Conservation (phyloP, 495 filamentous ascomycete species). For the Xylaria palmicola region DNA sequence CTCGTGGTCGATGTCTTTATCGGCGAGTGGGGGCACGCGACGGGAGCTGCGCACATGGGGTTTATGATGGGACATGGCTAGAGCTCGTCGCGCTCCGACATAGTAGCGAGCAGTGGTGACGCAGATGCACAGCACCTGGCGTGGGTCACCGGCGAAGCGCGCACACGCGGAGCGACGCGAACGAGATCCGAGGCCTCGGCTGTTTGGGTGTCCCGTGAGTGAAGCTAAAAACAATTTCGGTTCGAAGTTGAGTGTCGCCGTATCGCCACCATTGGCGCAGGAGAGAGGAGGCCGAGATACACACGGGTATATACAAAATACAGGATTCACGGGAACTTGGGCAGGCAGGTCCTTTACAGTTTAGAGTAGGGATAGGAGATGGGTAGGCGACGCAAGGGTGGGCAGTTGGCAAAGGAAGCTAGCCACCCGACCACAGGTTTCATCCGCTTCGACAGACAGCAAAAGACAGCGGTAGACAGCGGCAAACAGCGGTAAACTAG, state of each 20-base stretch:
- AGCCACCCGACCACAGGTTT: neutral
- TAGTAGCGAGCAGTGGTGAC: conserved; percentile 1
- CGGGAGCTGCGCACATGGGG: conserved; percentile 45
- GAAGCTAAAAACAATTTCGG: neutral
- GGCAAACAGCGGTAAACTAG: too few relatives aligned
- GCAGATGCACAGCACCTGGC: conserved; percentile 9
- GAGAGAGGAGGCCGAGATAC: neutral
- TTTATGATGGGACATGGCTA: conserved; percentile 44
- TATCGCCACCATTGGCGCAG: neutral
- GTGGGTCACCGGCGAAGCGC: neutral
- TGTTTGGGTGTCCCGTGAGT: too few relatives aligned
- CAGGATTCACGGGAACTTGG: neutral
- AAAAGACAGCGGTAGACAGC: too few relatives aligned
- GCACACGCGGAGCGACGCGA: neutral
- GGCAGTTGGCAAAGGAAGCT: neutral
- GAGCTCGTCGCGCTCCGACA: conserved; percentile 2
- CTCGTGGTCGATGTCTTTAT: conserved; percentile 60
- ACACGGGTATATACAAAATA: neutral
- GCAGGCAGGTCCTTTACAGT: neutral
- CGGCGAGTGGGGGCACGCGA: conserved; percentile 47
- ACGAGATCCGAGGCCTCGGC: neutral
- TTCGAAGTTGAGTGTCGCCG: neutral
- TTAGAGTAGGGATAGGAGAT: neutral
- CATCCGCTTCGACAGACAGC: too few relatives aligned
- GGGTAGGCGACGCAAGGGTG: too few relatives aligned